phyloP scores from a whole-genome alignment of 2,329 filamentous ascomycete genomes.

The Chrysoporthe puriensis region DNA sequence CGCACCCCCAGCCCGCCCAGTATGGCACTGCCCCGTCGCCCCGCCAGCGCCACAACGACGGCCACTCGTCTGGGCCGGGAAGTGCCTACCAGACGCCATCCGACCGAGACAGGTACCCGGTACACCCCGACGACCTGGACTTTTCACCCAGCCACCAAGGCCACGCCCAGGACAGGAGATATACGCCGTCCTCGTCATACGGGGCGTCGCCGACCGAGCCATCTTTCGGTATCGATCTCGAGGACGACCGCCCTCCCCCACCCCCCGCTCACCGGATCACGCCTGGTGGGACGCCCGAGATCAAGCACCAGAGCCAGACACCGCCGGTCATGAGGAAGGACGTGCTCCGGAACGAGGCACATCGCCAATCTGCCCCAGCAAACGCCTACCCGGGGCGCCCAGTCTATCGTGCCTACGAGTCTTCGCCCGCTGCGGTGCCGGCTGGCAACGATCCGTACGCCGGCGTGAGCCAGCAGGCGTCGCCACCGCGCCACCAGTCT shows the following conservation, averaged over 20 bases:
- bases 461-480: slow-evolving; percentile 41
- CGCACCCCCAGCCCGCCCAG: slow-evolving; percentile 57
- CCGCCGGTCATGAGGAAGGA: slow-evolving; percentile 59
- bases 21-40: slow-evolving; percentile 48
- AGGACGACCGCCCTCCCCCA: slow-evolving; percentile 56
- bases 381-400: slow-evolving; percentile 56
- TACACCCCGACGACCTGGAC: slow-evolving; percentile 43
- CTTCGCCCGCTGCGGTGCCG: slow-evolving; percentile 45
- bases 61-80: slow-evolving; percentile 41
- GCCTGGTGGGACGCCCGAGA: slow-evolving; percentile 35
- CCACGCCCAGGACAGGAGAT: slow-evolving; percentile 40
- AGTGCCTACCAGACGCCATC: slow-evolving; percentile 30
- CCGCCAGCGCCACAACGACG: slow-evolving; percentile 41
- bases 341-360: slow-evolving; percentile 60
- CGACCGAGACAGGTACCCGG: slow-evolving; percentile 43
- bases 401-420: slow-evolving; percentile 55
- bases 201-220: slow-evolving; percentile 39
- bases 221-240: slow-evolving; percentile 33
- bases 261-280: slow-evolving; percentile 57
- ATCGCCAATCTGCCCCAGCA: slow-evolving; percentile 53
- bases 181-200: slow-evolving; percentile 35
- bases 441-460: slow-evolving; percentile 35
- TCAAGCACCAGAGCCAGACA: slow-evolving; percentile 34
- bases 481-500: slow-evolving; percentile 52
- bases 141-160: slow-evolving; percentile 42